phyloP scores from a whole-genome alignment of 2,329 filamentous ascomycete genomes.

The Ophiocordyceps robertsii region DNA sequence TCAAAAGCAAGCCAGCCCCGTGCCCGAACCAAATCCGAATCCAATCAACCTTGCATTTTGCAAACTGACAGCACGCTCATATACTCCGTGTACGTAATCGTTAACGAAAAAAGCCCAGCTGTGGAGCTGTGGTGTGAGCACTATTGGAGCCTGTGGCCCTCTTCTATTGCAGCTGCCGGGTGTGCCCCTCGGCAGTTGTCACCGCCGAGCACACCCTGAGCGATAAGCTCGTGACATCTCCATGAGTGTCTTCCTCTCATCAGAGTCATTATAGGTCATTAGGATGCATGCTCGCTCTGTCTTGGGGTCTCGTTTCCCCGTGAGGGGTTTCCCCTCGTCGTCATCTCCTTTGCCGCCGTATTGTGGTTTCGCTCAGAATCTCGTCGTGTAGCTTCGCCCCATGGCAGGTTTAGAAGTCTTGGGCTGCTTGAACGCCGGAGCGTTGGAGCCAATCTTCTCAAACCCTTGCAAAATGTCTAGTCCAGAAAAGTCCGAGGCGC shows the following conservation, averaged over 20 bases:
- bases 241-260: constrained; percentile 5
- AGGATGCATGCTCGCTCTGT: constrained; percentile 3
- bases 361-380: constrained; percentile 12
- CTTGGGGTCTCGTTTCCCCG: not conserved
- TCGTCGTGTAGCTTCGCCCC: constrained; percentile 17
- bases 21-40: not conserved
- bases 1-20: not conserved
- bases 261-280: constrained; percentile 9
- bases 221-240: not conserved
- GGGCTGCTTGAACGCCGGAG: constrained; percentile 16
- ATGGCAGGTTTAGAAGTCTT: constrained; percentile 14
- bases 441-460: constrained; percentile 52
- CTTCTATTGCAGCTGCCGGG: not conserved
- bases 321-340: not conserved
- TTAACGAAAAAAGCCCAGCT: constrained; percentile 15
- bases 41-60: not conserved
- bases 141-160: not conserved
- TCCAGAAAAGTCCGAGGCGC: constrained; percentile 41
- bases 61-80: too few relatives aligned
- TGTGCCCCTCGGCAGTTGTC: too few relatives aligned
- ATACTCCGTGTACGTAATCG: not conserved
- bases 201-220: too few relatives aligned
- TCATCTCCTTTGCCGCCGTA: not conserved
- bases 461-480: constrained; percentile 67
- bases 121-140: constrained; percentile 4